A percentile compares a stretch with the other conserved stretches of the same genome.
Conservation (phyloP, 2,329 filamentous ascomycete species). For the Aspergillus sp. region DNA sequence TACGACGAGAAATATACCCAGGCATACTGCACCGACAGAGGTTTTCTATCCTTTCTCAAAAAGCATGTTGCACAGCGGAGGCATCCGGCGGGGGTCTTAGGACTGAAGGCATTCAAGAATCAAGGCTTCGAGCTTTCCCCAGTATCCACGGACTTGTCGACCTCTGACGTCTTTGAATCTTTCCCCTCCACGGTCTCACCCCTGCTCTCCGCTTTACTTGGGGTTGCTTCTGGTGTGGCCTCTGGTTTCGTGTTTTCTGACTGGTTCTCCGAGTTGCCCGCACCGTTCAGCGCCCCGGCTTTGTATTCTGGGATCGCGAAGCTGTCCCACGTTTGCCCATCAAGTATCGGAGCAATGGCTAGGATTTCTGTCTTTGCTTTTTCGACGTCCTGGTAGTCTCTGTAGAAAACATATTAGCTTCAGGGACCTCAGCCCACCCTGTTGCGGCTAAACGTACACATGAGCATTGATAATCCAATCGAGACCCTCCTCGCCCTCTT, state of each 20-base stretch:
- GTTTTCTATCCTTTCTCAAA: not conserved
- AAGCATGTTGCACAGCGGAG: not conserved
- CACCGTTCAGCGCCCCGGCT: slow-evolving; percentile 8
- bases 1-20: not conserved
- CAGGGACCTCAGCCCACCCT: not conserved
- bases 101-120: not conserved
- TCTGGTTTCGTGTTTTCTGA: not conserved
- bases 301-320: slow-evolving; percentile 57
- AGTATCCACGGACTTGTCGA: slow-evolving; percentile 47
- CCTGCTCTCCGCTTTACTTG: slow-evolving; percentile 5
- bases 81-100: not conserved
- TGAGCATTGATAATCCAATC: slow-evolving; percentile 93
- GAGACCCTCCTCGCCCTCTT: slow-evolving; percentile 82
- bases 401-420: slow-evolving; percentile 28
- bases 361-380: slow-evolving; percentile 79
- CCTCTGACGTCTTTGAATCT: slow-evolving; percentile 40
- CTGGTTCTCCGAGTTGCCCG: not conserved
- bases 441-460: slow-evolving; percentile 58
- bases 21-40: not conserved
- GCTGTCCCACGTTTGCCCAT: slow-evolving; percentile 65
- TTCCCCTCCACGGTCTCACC: slow-evolving; percentile 30
- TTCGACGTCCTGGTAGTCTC: slow-evolving; percentile 64
- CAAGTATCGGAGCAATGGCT: slow-evolving; percentile 79
- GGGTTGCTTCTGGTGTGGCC: not conserved
- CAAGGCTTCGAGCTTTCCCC: slow-evolving; percentile 23